Evolutionary conservation across 139 green algal genomes (phyloP), one percentile per base, ranked within the genome.

Genomic region (Ettlia oleoabundans): DNA sequence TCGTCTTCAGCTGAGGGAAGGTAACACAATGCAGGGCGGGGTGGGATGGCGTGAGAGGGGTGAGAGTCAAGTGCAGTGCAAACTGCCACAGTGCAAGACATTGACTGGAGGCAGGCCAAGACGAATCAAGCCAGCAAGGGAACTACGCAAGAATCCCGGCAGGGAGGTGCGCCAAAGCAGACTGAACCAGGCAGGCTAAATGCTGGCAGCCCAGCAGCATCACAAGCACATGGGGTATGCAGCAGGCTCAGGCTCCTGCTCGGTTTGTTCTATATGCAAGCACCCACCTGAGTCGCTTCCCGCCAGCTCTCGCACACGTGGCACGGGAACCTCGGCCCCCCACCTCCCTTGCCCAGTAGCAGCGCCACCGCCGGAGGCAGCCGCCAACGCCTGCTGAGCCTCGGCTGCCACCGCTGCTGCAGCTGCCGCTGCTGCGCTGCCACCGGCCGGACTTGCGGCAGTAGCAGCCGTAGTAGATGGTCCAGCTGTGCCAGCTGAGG

Each of bases 271-370:
- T n/a, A n/a, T n/a, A n/a, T n/a, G n/a, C n/a, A n/a, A n/a, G n/a
- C 42, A 13, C 71, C 9, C 73, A 80, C 73, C 73, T 40, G 73
- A 32, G 24, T 69, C 73, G 52, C 73, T 67, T 18, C 18, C 37
- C n/a, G n/a, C n/a, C 24, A 69, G 33, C 26, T 37, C 35, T 1
- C 73, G 73, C 33, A 80, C 73, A 4, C 73, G 52, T 0, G 73
- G 73, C 73, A 80, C 73, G 4, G 73, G 73, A 51, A 80, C 73
- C 7, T 68, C 35, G 0, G 24, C 73, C 3, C 10, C 53, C 30
- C 42, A 33, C 15, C 21, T 19, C 70, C n/a, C 42, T 42, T 61
- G 41, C 15, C 64, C 64, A 28, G 37, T n/a, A n/a, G n/a, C n/a
- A n/a, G n/a, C n/a, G n/a, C n/a, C 37, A 4, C 37, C 37, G 66